Conservation (phyloP, 2,329 filamentous ascomycete species). For the Stemphylium vesicarium region DNA sequence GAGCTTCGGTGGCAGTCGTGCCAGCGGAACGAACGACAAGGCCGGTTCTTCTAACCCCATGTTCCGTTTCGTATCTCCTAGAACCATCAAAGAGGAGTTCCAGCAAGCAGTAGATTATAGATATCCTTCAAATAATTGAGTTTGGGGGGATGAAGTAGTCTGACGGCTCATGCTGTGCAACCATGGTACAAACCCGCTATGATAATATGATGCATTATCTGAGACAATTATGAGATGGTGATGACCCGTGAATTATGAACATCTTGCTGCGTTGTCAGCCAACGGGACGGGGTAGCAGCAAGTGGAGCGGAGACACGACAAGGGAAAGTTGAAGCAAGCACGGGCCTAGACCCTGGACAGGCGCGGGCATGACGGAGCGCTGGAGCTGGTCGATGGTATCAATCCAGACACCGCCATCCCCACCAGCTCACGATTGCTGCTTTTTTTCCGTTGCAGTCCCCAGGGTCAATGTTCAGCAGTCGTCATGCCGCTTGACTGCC, state of each 20-base stretch:
- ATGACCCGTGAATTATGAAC: no score
- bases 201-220: no score
- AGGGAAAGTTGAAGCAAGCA: slow-evolving; percentile 43
- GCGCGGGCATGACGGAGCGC: slow-evolving; percentile 15
- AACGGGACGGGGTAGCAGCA: no score
- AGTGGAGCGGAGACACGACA: no score
- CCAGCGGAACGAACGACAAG: slow-evolving; percentile 63
- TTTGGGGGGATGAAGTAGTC: no score
- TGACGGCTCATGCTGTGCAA: no score
- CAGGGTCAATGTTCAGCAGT: slow-evolving; percentile 18
- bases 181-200: no score
- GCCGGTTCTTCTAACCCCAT: slow-evolving; percentile 59
- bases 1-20: slow-evolving; percentile 35
- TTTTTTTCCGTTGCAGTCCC: slow-evolving; percentile 9
- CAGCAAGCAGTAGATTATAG: slow-evolving; percentile 53
- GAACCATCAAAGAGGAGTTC: slow-evolving; percentile 62
- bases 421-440: slow-evolving; percentile 2
- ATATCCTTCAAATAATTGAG: slow-evolving; percentile 50
- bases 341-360: slow-evolving; percentile 4
- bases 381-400: not conserved
- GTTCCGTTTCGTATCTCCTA: slow-evolving; percentile 60
- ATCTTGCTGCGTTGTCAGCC: no score
- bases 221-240: no score
- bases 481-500: slow-evolving; percentile 37
- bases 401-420: slow-evolving; percentile 2